Conservation (phyloP, 129 eudicot genomes). For the sunflower (Helianthus annuus) region DNA sequence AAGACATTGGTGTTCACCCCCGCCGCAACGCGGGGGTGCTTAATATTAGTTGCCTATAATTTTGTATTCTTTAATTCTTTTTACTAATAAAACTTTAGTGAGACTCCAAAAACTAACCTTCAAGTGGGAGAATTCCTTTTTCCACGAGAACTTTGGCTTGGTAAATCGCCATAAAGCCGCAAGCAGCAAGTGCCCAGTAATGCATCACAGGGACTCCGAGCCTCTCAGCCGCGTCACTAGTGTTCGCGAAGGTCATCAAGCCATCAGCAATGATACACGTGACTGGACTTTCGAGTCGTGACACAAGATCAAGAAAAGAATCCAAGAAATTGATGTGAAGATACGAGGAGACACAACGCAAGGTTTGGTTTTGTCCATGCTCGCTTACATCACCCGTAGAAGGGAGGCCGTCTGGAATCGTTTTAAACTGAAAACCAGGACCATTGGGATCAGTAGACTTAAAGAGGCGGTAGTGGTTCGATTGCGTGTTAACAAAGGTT, state of each 20-base stretch:
- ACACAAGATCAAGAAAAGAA: slow-evolving; percentile 9
- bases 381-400: neutral
- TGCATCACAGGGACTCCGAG: neutral
- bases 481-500: slow-evolving; percentile 2
- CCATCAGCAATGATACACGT: slow-evolving; percentile 8
- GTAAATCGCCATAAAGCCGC: slow-evolving; percentile 9
- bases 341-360: neutral
- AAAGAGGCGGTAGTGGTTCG: slow-evolving; percentile 3
- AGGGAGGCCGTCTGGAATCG: slow-evolving; percentile 3
- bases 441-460: no score
- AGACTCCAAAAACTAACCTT: neutral
- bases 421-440: slow-evolving; percentile 6
- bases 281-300: neutral
- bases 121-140: no score
- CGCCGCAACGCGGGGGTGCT: no score
- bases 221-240: neutral
- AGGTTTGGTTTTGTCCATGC: neutral
- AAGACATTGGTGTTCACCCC: no score
- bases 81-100: no score
- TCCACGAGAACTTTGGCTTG: slow-evolving; percentile 1
- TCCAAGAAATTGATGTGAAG: neutral
- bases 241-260: neutral
- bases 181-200: neutral
- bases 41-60: no score
- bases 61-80: no score